These are phyloP conservation scores for Chaetomidium leptoderma DNA, from an alignment of 495 filamentous ascomycete genomes.

Conservation along the genomic window DNA sequence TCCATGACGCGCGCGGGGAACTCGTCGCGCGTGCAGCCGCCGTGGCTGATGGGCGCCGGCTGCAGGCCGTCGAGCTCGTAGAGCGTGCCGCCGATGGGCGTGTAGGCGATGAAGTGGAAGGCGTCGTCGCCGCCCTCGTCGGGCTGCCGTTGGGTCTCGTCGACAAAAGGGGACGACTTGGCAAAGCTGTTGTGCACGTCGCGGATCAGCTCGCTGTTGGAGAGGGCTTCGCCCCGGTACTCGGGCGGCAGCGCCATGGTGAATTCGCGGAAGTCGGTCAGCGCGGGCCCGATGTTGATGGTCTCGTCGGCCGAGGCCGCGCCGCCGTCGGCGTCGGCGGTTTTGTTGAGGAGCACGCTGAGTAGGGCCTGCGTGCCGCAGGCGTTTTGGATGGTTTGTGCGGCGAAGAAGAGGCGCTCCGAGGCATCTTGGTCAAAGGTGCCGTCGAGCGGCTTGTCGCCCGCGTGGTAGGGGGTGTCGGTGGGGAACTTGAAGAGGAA, in stretches of 20 bases:
- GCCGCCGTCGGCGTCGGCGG: constrained; percentile 22
- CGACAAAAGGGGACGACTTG: constrained; percentile 79
- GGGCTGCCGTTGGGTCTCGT: constrained; percentile 68
- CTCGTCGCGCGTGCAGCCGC: constrained; percentile 57
- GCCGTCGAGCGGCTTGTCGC: constrained; percentile 67
- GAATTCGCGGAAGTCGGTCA: constrained; percentile 86
- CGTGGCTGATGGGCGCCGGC: constrained; percentile 86
- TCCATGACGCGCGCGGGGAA: constrained; percentile 83
- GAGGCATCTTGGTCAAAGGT: constrained; percentile 69
- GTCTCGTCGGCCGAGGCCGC: constrained; percentile 13
- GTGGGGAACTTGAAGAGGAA: constrained; percentile 99
- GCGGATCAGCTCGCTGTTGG: constrained; percentile 75
- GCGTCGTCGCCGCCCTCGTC: constrained; percentile 67
- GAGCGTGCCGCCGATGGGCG: constrained; percentile 66
- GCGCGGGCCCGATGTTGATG: constrained; percentile 54
- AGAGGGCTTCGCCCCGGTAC: constrained; percentile 56
- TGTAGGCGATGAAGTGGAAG: constrained; percentile 98
- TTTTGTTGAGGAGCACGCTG: constrained; percentile 86
- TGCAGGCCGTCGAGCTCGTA: constrained; percentile 97
- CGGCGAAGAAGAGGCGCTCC: constrained; percentile 85
- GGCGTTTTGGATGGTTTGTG: constrained; percentile 98
- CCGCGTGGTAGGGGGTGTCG: constrained; percentile 57
- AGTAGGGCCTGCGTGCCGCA: constrained; percentile 97
- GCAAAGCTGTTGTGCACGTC: constrained; percentile 93
- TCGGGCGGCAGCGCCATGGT: constrained; percentile 82